phyloP scores from a whole-genome alignment of 306 rosid species.

The Arachis hypogaea region DNA sequence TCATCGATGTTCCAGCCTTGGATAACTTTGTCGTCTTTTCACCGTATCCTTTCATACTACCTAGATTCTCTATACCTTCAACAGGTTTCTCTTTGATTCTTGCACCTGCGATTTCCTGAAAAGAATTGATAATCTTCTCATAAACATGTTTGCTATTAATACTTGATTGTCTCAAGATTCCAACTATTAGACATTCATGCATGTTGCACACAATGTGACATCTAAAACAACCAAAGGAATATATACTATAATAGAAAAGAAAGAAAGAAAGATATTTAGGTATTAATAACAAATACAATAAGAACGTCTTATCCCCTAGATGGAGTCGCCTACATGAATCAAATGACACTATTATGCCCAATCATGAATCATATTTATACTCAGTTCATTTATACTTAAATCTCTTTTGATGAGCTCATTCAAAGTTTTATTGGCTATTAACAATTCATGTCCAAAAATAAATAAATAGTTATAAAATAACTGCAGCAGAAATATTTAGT shows the following conservation, averaged over 20 bases:
- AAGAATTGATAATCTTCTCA: slow-evolving; percentile 34
- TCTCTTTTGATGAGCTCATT: too few relatives aligned
- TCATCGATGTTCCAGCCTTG: slow-evolving; percentile 68
- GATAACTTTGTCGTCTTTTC: slow-evolving; percentile 50
- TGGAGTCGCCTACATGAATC: too few relatives aligned
- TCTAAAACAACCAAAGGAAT: not conserved
- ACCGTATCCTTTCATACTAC: slow-evolving; percentile 45
- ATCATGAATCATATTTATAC: too few relatives aligned
- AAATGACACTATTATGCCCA: too few relatives aligned
- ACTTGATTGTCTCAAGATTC: slow-evolving; percentile 7
- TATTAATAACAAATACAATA: too few relatives aligned
- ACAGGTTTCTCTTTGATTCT: slow-evolving; percentile 50
- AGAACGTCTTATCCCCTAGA: too few relatives aligned
- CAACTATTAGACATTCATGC: slow-evolving; percentile 3
- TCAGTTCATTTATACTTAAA: too few relatives aligned
- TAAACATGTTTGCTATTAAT: slow-evolving; percentile 18
- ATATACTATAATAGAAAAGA: too few relatives aligned
- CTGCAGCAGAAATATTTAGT: not conserved
- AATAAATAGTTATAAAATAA: too few relatives aligned
- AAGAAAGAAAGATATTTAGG: too few relatives aligned
- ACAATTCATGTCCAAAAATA: too few relatives aligned
- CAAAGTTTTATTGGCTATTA: too few relatives aligned
- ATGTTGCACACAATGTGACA: not conserved
- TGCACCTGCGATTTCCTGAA: slow-evolving; percentile 64
- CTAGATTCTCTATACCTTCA: slow-evolving; percentile 50